Evolutionary conservation across 2,329 filamentous ascomycete species (phyloP), one percentile per base, ranked within the genome.

Genomic region (Juglanconis sp.): DNA sequence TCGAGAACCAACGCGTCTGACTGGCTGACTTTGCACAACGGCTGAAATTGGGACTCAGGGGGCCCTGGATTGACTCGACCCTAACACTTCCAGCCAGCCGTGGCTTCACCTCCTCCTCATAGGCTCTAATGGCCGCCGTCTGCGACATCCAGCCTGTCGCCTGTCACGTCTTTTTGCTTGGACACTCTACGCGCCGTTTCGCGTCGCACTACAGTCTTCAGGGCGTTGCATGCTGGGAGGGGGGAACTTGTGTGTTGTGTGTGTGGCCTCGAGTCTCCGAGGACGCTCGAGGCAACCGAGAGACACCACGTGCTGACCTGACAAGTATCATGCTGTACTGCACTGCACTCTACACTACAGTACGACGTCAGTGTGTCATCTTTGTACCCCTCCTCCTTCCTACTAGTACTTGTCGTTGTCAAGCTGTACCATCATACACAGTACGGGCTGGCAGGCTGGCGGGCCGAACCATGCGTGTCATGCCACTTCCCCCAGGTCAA

Each of bases 1-100:
- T 40, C 35, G 11, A 42, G 52, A 59, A 24, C 48, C 53, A 52
- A 62, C 60, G 60, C 60, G 52, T 56, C 52, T 35, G 17, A 56
- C 36, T 52, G 46, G 59, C 38, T 42, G 38, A 51, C 36, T 55
- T 32, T 48, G 47, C 15, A 31, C 32, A 11, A 52, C 17, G 42
- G 35, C 54, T 46, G 47, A 53, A 38, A 53, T 44, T 53, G 32
- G 52, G 40, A 47, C 31, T 57, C 52, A 59, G 46, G 30, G 52
- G 52, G 9, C 15, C 31, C 30, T 11, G 42, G 6, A 46, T 47
- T 59, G 52, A 47, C 47, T 36, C 38, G 11, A 24, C 2, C 24
- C 24, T 24, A 2, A 2, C 24, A 24, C 24, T 24, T 24, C 24
- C 13, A 3, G 15, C 35, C 44, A 46, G 55, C 55, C 46, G 56